These are phyloP conservation scores for Phytophthora agathidicida DNA, from an alignment of 352 stramenopile species.

Conservation along the genomic window DNA sequence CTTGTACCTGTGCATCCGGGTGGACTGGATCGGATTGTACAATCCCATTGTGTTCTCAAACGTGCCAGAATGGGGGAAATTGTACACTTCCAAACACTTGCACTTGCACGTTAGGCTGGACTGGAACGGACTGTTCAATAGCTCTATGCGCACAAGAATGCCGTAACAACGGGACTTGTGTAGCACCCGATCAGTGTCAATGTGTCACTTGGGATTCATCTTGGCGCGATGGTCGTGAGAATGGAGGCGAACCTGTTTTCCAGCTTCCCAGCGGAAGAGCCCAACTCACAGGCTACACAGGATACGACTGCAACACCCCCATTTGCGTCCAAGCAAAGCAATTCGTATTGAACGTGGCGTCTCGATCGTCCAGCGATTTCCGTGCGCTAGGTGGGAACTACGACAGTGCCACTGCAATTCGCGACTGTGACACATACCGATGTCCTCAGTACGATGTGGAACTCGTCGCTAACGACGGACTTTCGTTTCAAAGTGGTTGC, in stretches of 20 bases:
- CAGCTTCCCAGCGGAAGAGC: conserved; percentile 86
- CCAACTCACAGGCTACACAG: conserved; percentile 94
- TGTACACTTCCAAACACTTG: conserved; percentile 93
- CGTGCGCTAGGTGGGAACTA: conserved; percentile 66
- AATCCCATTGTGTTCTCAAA: conserved; percentile 73
- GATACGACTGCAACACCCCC: conserved; percentile 96
- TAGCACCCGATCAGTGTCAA: conserved; percentile 86
- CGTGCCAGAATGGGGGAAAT: conserved; percentile 86
- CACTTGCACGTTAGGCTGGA: conserved; percentile 93
- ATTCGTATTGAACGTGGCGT: conserved; percentile 90
- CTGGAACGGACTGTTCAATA: conserved; percentile 84
- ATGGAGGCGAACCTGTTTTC: conserved; percentile 91
- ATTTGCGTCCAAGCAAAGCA: conserved; percentile 94
- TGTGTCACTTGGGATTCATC: conserved; percentile 90
- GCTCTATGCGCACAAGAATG: conserved; percentile 93
- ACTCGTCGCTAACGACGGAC: conserved; percentile 92
- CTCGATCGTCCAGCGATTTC: conserved; percentile 34
- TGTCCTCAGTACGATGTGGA: conserved; percentile 88
- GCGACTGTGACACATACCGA: conserved; percentile 61
- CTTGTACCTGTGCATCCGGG: conserved; percentile 78
- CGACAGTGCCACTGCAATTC: conserved; percentile 36
- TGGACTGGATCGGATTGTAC: conserved; percentile 86
- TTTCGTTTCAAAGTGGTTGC: conserved; percentile 95
- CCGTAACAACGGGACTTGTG: conserved; percentile 78
- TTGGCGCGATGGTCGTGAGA: conserved; percentile 92